These are phyloP conservation scores for Cenococcum geophilum DNA, from an alignment of 495 filamentous ascomycete species.

Conservation along the genomic window DNA sequence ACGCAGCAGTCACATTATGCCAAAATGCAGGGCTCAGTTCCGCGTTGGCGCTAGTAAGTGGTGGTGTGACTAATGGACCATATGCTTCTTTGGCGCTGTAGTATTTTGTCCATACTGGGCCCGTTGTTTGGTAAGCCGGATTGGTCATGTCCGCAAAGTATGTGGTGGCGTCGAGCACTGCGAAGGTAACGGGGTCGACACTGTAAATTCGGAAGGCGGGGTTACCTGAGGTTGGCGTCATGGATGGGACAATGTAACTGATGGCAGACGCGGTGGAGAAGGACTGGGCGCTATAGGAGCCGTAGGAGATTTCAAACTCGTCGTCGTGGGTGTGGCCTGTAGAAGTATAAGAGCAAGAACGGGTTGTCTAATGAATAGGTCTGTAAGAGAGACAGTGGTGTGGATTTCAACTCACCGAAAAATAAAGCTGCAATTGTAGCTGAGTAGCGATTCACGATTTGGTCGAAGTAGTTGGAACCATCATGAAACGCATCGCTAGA, in stretches of 20 bases:
- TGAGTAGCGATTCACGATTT: constrained; percentile 48
- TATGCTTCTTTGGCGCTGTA: constrained; percentile 52
- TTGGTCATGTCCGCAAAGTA: constrained; percentile 50
- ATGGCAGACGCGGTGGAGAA: constrained; percentile 42
- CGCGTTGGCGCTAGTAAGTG: constrained; percentile 25
- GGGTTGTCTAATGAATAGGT: constrained; percentile 5
- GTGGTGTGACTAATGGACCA: constrained; percentile 42
- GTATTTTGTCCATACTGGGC: constrained; percentile 47
- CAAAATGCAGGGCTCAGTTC: constrained; percentile 54
- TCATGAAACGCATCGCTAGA: constrained; percentile 46
- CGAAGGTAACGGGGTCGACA: constrained; percentile 51
- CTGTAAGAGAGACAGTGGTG: neutral
- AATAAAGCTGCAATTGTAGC: constrained; percentile 52
- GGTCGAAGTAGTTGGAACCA: constrained; percentile 49
- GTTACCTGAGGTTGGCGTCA: constrained; percentile 50
- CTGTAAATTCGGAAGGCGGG: constrained; percentile 54
- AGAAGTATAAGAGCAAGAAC: neutral
- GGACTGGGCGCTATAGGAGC: constrained; percentile 39
- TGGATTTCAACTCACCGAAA: constrained; percentile 34
- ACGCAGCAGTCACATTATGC: constrained; percentile 50
- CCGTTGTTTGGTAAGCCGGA: constrained; percentile 37
- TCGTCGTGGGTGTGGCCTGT: constrained; percentile 52
- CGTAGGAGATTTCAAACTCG: constrained; percentile 51
- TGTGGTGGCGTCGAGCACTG: constrained; percentile 47
- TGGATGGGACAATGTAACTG: constrained; percentile 48